phyloP scores from a whole-genome alignment of 345 rosid genomes.

The Clausena lansium region DNA sequence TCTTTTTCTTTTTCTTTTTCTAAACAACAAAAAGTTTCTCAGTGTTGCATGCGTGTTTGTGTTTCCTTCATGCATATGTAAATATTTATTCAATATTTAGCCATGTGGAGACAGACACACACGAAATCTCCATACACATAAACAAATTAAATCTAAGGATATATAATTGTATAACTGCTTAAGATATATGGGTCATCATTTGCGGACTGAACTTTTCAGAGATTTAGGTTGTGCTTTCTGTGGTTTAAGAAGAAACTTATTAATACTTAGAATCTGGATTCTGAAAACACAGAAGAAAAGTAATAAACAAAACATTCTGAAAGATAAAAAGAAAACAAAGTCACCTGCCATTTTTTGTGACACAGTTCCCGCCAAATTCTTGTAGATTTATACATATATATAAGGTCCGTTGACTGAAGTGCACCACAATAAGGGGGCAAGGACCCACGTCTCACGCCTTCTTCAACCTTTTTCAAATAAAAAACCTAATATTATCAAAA shows the following conservation, averaged over 20 bases:
- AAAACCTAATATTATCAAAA: constrained; percentile 8
- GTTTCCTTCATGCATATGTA: not conserved
- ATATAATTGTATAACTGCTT: not conserved
- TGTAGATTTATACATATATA: constrained; percentile 25
- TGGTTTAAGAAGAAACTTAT: constrained; percentile 15
- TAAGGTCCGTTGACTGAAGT: constrained; percentile 41
- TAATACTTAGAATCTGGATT: constrained; percentile 15
- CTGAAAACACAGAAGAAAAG: constrained; percentile 8
- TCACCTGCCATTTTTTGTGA: constrained; percentile 38
- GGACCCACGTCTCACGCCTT: constrained; percentile 59
- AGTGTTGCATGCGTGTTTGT: constrained; percentile 2
- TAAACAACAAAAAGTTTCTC: not conserved
- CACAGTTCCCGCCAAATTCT: constrained; percentile 47
- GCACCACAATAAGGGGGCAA: constrained; percentile 49
- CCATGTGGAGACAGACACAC: not conserved
- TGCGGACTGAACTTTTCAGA: constrained; percentile 36
- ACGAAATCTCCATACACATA: not conserved
- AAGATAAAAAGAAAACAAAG: not conserved
- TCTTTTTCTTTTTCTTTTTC: not conserved
- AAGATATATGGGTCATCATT: constrained; percentile 13
- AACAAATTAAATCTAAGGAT: not conserved
- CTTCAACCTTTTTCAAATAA: constrained; percentile 16
- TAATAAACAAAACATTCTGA: constrained; percentile 5
- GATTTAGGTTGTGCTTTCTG: constrained; percentile 33
- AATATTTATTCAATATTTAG: not conserved